Conservation (phyloP, 208 protist species). For the Acanthamoeba castellanii region DNA sequence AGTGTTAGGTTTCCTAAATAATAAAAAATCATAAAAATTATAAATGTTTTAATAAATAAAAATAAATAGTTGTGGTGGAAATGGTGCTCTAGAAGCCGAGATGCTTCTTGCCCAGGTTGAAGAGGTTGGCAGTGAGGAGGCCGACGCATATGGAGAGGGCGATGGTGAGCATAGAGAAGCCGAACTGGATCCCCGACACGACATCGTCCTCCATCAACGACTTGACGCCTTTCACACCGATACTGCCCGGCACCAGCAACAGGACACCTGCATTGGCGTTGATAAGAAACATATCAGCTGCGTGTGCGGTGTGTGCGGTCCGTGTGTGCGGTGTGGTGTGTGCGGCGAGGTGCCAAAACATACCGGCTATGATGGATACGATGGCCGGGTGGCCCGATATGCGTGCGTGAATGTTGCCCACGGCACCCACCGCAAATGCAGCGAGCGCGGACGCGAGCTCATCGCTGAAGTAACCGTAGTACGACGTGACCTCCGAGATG, state of each 20-base stretch:
- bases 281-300: neutral
- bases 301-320: neutral
- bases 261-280: slow-evolving; percentile 20
- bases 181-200: slow-evolving; percentile 51
- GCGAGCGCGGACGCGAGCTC: slow-evolving; percentile 1
- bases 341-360: neutral
- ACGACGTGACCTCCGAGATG: neutral
- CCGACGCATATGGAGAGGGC: slow-evolving; percentile 66
- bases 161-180: slow-evolving; percentile 70
- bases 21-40: no score
- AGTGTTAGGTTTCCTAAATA: neutral
- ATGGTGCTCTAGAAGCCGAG: slow-evolving; percentile 16
- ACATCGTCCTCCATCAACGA: slow-evolving; percentile 65
- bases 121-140: slow-evolving; percentile 52
- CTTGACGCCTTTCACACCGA: slow-evolving; percentile 31
- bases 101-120: slow-evolving; percentile 59
- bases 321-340: no score
- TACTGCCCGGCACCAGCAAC: slow-evolving; percentile 53
- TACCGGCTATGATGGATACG: slow-evolving; percentile 57
- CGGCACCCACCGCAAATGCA: slow-evolving; percentile 50
- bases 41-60: no score
- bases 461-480: slow-evolving; percentile 57
- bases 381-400: slow-evolving; percentile 64
- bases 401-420: slow-evolving; percentile 56
- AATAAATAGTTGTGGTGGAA: no score